Evolutionary conservation across 179 eudicot genomes (phyloP).

Genomic region (Silene coronaria): DNA sequence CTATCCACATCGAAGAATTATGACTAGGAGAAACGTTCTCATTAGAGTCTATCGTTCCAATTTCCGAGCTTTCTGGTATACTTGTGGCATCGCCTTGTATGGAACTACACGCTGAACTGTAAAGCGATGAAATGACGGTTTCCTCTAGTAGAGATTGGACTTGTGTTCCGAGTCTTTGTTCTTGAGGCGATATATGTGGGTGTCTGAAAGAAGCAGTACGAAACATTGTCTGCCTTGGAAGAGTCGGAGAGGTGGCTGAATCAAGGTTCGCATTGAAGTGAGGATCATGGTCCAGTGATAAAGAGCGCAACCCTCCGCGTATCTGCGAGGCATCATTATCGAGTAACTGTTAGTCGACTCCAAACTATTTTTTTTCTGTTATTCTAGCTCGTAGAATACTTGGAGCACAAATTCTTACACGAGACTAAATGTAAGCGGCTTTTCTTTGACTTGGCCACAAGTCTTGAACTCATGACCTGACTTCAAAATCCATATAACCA

Average conservation of each 20-base stretch:
- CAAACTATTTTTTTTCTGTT: background rate
- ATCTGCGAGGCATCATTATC: slow-evolving; percentile 10
- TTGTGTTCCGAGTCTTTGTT: no score
- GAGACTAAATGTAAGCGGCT: no score
- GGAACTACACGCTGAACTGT: no score
- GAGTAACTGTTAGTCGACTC: background rate
- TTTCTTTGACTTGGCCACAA: no score
- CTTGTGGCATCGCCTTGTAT: background rate
- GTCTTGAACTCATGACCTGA: no score
- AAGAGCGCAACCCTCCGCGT: background rate
- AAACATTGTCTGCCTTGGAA: slow-evolving; percentile 24
- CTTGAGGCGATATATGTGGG: no score
- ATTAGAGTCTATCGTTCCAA: background rate
- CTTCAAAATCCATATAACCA: no score
- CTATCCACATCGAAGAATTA: slow-evolving; percentile 24
- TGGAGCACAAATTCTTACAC: background rate
- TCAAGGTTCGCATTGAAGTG: background rate
- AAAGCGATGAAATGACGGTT: no score
- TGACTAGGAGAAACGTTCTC: background rate
- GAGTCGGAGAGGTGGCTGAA: slow-evolving; percentile 1
- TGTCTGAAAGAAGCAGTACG: slow-evolving; percentile 26
- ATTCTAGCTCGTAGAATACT: no score
- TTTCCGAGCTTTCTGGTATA: slow-evolving; percentile 10
- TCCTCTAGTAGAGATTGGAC: no score
- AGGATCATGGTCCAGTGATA: slow-evolving; percentile 21